Conservation (phyloP, 192 early-diverging fungal genomes). For the Thoreauomyces humboldtii region DNA sequence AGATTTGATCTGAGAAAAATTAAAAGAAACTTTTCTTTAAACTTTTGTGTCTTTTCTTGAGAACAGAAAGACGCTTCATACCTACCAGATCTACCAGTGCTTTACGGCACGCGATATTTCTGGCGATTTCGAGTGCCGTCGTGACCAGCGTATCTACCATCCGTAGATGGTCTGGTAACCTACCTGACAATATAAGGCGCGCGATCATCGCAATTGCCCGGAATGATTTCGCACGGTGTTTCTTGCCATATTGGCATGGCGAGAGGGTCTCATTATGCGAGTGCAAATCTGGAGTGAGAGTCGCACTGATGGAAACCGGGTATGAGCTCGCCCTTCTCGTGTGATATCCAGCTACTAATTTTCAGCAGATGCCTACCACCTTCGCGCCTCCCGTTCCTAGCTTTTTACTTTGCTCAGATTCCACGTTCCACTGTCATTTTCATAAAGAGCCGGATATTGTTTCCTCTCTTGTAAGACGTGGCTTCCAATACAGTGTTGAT, state of each 20-base stretch:
- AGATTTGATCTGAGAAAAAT: slow-evolving; percentile 9
- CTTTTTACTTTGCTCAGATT: no score
- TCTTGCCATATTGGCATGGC: no score
- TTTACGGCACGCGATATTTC: neutral
- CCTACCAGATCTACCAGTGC: neutral
- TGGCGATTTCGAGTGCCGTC: neutral
- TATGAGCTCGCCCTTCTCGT: slow-evolving; percentile 5
- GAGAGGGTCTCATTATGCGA: no score
- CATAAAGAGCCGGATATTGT: no score
- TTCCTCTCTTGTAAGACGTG: no score
- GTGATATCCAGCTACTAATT: neutral
- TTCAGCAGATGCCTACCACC: no score
- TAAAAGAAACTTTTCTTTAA: neutral
- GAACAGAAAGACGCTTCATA: neutral
- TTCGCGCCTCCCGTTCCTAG: no score
- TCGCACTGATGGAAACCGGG: neutral
- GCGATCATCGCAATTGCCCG: neutral
- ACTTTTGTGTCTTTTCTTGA: neutral
- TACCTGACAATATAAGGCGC: neutral
- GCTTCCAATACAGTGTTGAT: no score
- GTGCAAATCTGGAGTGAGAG: no score
- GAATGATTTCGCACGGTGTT: neutral
- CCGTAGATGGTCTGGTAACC: neutral
- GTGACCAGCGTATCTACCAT: neutral
- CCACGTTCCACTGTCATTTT: no score